Evolutionary conservation across 768 basidiomycete genomes (phyloP), one percentile per base, ranked within the genome.

Genomic region (Pulveroboletus sp.): DNA sequence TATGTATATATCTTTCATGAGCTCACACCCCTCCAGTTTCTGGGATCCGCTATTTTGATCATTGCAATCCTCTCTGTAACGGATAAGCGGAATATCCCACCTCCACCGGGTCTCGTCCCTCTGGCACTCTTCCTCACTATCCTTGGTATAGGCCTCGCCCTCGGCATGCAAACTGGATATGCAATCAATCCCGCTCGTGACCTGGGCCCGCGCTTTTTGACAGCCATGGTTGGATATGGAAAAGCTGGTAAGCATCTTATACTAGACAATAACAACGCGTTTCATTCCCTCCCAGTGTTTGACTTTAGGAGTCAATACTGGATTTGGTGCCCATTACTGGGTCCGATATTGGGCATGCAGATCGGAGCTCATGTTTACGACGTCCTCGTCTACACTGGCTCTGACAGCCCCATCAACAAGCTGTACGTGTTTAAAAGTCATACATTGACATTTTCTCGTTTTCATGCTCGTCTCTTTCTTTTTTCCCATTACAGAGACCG

Each of bases 131-230:
- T 84, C 64, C 50, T 86, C 38, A 54, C 73, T 35, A 64, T 84
- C 36, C 71, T 84, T 21, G 85, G 79, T 15, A 76, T 86, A 42
- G 80, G 78, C 38, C 57, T 73, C 1, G 68, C 73, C 15, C 70
- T 86, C 32, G 85, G 84, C 11, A 78, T 81, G 75, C 71, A 86
- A 57, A 86, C 85, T 5, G 81, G 77, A 39, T 82, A 73, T 54
- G 80, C 84, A 5, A 68, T 86, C 45, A 86, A 86, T 56, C 85
- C 85, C 35, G 83, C 85, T 28, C 81, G 86, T 58, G 85, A 87
- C 66, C 68, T 87, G 26, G 85, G 86, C 5, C 85, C 85, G 2
- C 75, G 85, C 8, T 56, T 87, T 31, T 63, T 86, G 60, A 85
- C 83, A 1, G 76, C 84, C 5, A 84, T 86, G 80, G 83, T 76